Conservation (phyloP, 164 flowering plant species). For the Berberis vulgaris region DNA sequence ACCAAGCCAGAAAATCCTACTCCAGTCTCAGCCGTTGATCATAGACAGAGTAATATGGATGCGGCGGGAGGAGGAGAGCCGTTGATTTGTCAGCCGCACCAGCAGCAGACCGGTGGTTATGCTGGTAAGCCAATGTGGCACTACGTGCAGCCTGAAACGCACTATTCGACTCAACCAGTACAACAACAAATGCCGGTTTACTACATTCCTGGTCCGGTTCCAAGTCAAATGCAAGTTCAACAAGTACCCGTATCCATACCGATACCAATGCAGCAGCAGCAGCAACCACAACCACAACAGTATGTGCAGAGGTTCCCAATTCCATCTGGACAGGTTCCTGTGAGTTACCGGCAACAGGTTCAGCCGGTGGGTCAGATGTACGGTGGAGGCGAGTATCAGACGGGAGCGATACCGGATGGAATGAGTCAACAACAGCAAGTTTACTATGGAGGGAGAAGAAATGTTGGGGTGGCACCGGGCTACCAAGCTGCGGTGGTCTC, state of each 20-base stretch:
- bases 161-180: constrained; percentile 23
- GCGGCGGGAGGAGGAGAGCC: constrained; percentile 18
- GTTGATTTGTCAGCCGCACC: constrained; percentile 12
- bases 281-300: constrained; percentile 12
- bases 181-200: constrained; percentile 48
- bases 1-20: constrained; percentile 34
- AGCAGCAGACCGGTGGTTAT: constrained; percentile 9
- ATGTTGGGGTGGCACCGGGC: constrained; percentile 23
- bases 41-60: constrained; percentile 17
- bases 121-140: constrained; percentile 36
- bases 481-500: constrained; percentile 32
- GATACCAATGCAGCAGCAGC: too few species aligned
- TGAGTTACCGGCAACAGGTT: constrained; percentile 25
- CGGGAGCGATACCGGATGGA: constrained; percentile 22
- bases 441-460: constrained; percentile 36
- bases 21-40: constrained; percentile 1
- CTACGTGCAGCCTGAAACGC: constrained; percentile 29
- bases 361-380: constrained; percentile 33
- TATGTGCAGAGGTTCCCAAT: constrained; percentile 32
- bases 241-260: constrained; percentile 18
- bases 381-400: constrained; percentile 26
- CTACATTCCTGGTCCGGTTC: constrained; percentile 34
- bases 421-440: constrained; percentile 14
- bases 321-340: constrained; percentile 30
- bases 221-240: constrained; percentile 29